A percentile compares a stretch with the other conserved stretches of the same genome.
Evolutionary conservation across 129 eudicot genomes (phyloP).

Genomic region (Flaveria robusta): DNA sequence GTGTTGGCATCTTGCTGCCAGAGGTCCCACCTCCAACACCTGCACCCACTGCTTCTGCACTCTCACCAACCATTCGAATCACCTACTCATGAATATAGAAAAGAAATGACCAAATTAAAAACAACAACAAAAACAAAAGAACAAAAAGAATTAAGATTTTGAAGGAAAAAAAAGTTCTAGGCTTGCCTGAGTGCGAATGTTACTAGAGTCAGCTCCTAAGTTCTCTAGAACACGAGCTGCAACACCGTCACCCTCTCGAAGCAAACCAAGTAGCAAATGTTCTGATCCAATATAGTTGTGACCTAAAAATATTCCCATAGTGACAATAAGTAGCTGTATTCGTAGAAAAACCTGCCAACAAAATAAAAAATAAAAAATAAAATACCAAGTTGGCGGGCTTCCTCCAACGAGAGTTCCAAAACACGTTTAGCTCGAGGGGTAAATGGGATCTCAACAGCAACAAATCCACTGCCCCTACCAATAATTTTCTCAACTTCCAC

Average conservation of each 20-base stretch:
- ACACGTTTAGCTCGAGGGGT: slow-evolving; percentile 97
- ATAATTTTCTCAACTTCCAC: slow-evolving; percentile 89
- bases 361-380: neutral
- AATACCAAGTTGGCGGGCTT: slow-evolving; percentile 90
- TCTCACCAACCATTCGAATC: slow-evolving; percentile 88
- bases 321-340: neutral
- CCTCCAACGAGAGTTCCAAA: slow-evolving; percentile 85
- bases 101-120: neutral
- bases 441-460: slow-evolving; percentile 88
- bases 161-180: neutral
- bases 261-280: slow-evolving; percentile 81
- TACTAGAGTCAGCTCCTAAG: slow-evolving; percentile 83
- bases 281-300: slow-evolving; percentile 91
- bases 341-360: neutral
- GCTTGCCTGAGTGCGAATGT: slow-evolving; percentile 79
- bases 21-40: slow-evolving; percentile 79
- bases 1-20: slow-evolving; percentile 84
- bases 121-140: neutral
- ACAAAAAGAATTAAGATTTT: neutral
- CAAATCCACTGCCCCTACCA: slow-evolving; percentile 93
- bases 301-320: slow-evolving; percentile 42
- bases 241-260: slow-evolving; percentile 95
- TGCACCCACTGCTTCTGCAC: slow-evolving; percentile 81
- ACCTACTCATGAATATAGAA: slow-evolving; percentile 41
- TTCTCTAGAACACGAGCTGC: slow-evolving; percentile 91